Percentiles rank a stretch among this genome's conserved stretches.
Conservation (phyloP, 2,329 filamentous ascomycete species). For the Sporothrix phasma region DNA sequence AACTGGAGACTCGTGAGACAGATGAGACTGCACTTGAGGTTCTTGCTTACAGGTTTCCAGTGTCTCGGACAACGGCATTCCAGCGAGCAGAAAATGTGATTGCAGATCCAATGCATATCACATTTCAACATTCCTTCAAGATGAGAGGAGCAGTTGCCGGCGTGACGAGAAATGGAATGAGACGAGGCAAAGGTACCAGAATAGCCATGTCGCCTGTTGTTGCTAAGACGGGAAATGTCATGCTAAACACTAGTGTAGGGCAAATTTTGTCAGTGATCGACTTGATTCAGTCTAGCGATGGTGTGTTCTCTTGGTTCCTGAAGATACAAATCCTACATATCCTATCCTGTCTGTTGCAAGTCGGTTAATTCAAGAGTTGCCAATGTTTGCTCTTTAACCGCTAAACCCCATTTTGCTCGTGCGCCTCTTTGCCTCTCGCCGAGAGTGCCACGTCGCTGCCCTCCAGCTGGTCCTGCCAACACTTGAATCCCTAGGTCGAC, state of each 20-base stretch:
- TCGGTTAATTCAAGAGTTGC: constrained; percentile 10
- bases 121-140: no score
- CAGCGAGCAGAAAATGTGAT: no score
- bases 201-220: no score
- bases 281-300: background rate
- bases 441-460: background rate
- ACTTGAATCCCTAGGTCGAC: background rate
- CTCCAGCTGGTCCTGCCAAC: background rate
- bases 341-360: constrained; percentile 2
- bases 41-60: background rate
- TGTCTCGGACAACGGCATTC: background rate
- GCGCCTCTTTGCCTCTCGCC: background rate
- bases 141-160: no score
- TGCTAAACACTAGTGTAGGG: background rate
- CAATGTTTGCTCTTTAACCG: constrained; percentile 5
- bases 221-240: no score
- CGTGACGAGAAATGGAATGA: no score
- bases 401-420: background rate
- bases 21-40: background rate
- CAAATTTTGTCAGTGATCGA: background rate
- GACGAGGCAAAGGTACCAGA: no score
- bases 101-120: no score
- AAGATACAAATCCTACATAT: background rate
- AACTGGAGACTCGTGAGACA: background rate
- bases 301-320: background rate